Conservation (phyloP, 176 grass and related monocot species). For the Oryza glaberrima region DNA sequence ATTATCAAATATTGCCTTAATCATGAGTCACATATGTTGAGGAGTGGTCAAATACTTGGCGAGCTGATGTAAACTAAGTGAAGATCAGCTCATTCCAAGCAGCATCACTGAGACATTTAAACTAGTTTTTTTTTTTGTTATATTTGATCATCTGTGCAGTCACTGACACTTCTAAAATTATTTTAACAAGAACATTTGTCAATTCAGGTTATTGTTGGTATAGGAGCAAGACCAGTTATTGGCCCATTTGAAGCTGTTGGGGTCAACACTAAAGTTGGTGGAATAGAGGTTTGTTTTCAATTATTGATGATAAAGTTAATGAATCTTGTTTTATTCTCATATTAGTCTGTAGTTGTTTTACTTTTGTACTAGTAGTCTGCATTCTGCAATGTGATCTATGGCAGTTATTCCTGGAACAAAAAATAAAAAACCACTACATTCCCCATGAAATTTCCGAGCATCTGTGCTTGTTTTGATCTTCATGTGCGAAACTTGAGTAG, state of each 20-base stretch:
- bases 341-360: constrained; percentile 5
- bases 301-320: constrained; percentile 30
- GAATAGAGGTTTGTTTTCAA: constrained; percentile 84
- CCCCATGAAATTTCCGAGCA: constrained; percentile 15
- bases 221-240: constrained; percentile 91
- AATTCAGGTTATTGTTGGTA: constrained; percentile 88
- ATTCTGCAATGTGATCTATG: no score
- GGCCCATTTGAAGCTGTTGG: constrained; percentile 83
- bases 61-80: neutral
- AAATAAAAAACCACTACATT: neutral
- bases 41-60: neutral
- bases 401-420: neutral
- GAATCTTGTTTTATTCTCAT: constrained; percentile 5
- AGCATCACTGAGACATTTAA: neutral
- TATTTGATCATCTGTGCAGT: neutral
- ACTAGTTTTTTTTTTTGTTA: neutral
- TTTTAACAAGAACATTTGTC: constrained; percentile 18
- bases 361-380: no score
- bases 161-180: neutral
- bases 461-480: neutral
- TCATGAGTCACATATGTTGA: neutral
- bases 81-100: neutral
- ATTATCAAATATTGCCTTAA: neutral
- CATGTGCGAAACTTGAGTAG: neutral
- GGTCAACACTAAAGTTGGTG: constrained; percentile 74